These are phyloP conservation scores for Trypethelium eluteriae DNA, from an alignment of 495 filamentous ascomycete species.

Conservation along the genomic window DNA sequence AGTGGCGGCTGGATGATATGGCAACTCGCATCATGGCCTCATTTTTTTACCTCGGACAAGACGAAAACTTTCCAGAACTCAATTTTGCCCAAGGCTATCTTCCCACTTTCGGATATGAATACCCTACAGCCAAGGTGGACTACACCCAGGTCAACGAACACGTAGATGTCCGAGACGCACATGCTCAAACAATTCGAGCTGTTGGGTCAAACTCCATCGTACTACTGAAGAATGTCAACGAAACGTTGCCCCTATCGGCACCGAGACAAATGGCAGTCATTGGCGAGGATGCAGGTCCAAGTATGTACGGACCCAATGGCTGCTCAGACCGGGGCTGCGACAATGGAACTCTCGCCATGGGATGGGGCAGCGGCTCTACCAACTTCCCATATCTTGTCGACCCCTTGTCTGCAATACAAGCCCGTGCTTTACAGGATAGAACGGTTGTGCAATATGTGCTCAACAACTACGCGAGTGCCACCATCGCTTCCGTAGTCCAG, in stretches of 20 bases:
- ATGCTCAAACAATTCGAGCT: conserved; percentile 62
- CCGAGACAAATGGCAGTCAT: conserved; percentile 74
- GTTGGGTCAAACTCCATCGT: conserved; percentile 72
- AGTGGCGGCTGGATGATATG: conserved; percentile 92
- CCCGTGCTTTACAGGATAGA: not conserved
- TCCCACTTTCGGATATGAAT: conserved; percentile 63
- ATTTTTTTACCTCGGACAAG: conserved; percentile 81
- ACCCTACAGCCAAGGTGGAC: conserved; percentile 53
- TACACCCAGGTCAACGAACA: conserved; percentile 71
- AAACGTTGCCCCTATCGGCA: conserved; percentile 66
- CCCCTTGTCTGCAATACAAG: conserved; percentile 67
- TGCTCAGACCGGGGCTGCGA: conserved; percentile 78
- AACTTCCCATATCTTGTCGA: conserved; percentile 90
- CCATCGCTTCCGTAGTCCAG: not conserved
- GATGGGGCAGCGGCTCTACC: conserved; percentile 76
- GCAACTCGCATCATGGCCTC: conserved; percentile 85
- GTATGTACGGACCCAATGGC: conserved; percentile 73
- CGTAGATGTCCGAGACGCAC: conserved; percentile 73
- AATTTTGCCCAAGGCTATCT: conserved; percentile 86
- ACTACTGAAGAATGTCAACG: conserved; percentile 74
- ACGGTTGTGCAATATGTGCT: conserved; percentile 25
- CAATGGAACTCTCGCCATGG: conserved; percentile 83
- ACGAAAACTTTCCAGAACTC: conserved; percentile 52
- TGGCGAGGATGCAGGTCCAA: conserved; percentile 76
- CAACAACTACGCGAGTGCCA: conserved; percentile 50